These are phyloP conservation scores for Amanita muscaria DNA, from an alignment of 768 basidiomycete species.

Conservation along the genomic window DNA sequence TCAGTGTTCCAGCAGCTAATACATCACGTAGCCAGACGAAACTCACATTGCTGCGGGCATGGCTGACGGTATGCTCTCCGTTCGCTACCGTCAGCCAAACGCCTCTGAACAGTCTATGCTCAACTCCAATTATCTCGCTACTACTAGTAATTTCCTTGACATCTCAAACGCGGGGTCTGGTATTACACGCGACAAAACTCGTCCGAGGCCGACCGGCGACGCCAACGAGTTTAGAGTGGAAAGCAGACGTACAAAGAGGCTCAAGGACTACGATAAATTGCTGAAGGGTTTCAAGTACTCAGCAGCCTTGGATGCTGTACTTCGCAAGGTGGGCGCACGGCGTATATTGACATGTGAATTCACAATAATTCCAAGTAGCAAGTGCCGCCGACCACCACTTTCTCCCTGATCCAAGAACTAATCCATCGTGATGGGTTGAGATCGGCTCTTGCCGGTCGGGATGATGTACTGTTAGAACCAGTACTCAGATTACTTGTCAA, in stretches of 20 bases:
- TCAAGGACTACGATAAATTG: slow-evolving; percentile 83
- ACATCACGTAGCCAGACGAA: slow-evolving; percentile 69
- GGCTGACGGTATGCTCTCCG: slow-evolving; percentile 97
- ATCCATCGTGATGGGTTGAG: slow-evolving; percentile 85
- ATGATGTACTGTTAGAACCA: slow-evolving; percentile 90
- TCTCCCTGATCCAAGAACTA: slow-evolving; percentile 88
- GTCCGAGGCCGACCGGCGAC: slow-evolving; percentile 38
- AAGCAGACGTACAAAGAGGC: slow-evolving; percentile 53
- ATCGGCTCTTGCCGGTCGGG: slow-evolving; percentile 80
- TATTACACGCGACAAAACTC: slow-evolving; percentile 18
- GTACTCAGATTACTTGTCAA: slow-evolving; percentile 80
- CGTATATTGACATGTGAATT: not conserved
- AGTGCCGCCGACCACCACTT: slow-evolving; percentile 76
- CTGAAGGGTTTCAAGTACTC: slow-evolving; percentile 92
- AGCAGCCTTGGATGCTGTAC: slow-evolving; percentile 86
- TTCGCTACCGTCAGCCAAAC: slow-evolving; percentile 80
- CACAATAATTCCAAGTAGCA: slow-evolving; percentile 37
- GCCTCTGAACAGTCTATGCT: slow-evolving; percentile 39
- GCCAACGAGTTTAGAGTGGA: slow-evolving; percentile 74
- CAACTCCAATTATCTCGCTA: slow-evolving; percentile 40
- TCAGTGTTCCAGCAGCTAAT: slow-evolving; percentile 8
- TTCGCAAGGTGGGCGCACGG: slow-evolving; percentile 58
- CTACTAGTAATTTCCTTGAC: slow-evolving; percentile 62
- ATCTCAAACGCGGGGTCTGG: slow-evolving; percentile 47
- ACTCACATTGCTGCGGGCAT: slow-evolving; percentile 96